Evolutionary conservation across 2,329 filamentous ascomycete genomes (phyloP).

Genomic region (Hypoxylon sp.): DNA sequence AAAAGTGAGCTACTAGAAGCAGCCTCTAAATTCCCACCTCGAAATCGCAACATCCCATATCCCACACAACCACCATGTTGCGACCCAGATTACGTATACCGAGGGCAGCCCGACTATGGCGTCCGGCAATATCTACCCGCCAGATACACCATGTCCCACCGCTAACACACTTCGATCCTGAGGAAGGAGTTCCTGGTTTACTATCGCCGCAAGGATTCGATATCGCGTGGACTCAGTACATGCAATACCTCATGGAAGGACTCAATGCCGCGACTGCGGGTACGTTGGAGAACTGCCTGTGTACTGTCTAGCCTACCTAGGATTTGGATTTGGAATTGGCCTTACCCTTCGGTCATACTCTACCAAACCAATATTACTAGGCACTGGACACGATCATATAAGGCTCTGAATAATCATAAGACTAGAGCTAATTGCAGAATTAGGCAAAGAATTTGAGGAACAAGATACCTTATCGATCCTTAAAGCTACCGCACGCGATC

Average conservation of each 20-base stretch:
- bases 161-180: conserved; percentile 58
- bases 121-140: conserved; percentile 55
- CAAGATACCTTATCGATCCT: conserved; percentile 76
- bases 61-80: conserved; percentile 61
- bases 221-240: conserved; percentile 87
- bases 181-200: conserved; percentile 75
- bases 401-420: not conserved
- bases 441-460: conserved; percentile 76
- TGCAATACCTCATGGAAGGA: conserved; percentile 78
- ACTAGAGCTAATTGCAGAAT: conserved; percentile 29
- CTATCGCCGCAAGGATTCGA: conserved; percentile 78
- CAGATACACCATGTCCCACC: conserved; percentile 64
- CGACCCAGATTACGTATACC: conserved; percentile 69
- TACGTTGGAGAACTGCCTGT: conserved; percentile 58
- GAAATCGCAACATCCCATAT: conserved; percentile 39
- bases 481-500: conserved; percentile 83
- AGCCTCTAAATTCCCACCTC: conserved; percentile 24
- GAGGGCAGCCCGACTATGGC: conserved; percentile 58
- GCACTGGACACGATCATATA: not conserved
- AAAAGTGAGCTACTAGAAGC: conserved; percentile 47
- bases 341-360: not conserved
- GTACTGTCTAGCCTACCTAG: conserved; percentile 1
- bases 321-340: conserved; percentile 2
- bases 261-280: conserved; percentile 82
- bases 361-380: not conserved